Evolutionary conservation across 768 basidiomycete genomes (phyloP).

Genomic region (Boletus bicolor): DNA sequence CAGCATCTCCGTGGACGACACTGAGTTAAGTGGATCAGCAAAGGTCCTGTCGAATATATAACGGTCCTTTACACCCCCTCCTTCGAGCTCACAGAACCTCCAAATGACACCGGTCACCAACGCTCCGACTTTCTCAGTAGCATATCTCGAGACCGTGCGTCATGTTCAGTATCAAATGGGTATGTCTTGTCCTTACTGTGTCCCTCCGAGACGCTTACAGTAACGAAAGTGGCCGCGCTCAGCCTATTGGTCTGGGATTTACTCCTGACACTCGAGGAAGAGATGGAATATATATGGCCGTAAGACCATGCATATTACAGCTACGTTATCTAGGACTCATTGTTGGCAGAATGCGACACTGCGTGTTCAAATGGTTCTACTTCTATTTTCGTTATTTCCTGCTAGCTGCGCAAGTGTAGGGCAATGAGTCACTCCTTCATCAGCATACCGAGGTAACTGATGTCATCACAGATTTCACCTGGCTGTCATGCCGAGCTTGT

Average conservation of each 20-base stretch:
- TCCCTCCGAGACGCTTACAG: background rate
- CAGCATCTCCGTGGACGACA: background rate
- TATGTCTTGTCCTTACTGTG: background rate
- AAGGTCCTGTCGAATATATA: background rate
- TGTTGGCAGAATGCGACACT: conserved; percentile 10
- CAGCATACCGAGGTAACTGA: background rate
- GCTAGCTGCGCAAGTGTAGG: conserved; percentile 12
- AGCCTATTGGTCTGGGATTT: conserved; percentile 29
- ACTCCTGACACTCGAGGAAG: conserved; percentile 23
- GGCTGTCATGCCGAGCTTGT: conserved; percentile 1
- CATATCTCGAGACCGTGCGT: conserved; percentile 3
- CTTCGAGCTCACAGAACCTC: background rate
- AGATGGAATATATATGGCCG: conserved; percentile 32
- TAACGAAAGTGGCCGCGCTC: conserved; percentile 23
- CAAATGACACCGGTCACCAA: conserved; percentile 2
- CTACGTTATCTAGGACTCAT: background rate
- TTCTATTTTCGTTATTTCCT: conserved; percentile 20
- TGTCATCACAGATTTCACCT: conserved; percentile 7
- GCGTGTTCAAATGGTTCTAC: conserved; percentile 13
- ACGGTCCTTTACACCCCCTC: background rate
- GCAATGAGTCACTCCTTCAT: background rate
- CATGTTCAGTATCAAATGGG: conserved; percentile 10
- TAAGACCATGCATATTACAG: conserved; percentile 5
- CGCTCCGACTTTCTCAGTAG: background rate
- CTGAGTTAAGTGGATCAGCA: background rate